These are phyloP conservation scores for Fusarium nelsonii DNA, from an alignment of 2,329 filamentous ascomycete genomes.

Conservation along the genomic window DNA sequence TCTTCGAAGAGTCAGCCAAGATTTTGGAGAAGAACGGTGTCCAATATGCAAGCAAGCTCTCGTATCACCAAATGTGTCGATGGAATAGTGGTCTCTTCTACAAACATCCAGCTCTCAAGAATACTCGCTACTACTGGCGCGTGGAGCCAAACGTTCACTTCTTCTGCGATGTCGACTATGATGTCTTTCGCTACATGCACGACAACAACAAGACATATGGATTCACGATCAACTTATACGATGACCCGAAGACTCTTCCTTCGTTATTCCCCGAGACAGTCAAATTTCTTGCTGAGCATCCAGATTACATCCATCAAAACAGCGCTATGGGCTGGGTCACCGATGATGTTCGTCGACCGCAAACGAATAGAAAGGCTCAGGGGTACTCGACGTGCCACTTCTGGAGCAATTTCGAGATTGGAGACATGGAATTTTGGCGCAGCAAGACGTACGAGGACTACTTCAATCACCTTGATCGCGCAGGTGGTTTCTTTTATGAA, in stretches of 20 bases:
- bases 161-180: conserved; percentile 98
- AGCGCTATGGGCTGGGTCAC: conserved; percentile 91
- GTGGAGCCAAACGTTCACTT: conserved; percentile 99
- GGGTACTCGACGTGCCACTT: conserved; percentile 99
- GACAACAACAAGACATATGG: conserved; percentile 99
- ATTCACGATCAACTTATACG: conserved; percentile 98
- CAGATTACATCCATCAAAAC: conserved; percentile 82
- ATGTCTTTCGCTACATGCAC: conserved; percentile 97
- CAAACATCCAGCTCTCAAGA: conserved; percentile 87
- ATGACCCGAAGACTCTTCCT: conserved; percentile 86
- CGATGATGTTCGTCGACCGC: conserved; percentile 80
- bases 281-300: conserved; percentile 88
- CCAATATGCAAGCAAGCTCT: conserved; percentile 88
- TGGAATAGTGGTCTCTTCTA: conserved; percentile 99
- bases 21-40: conserved; percentile 86
- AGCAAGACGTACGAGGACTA: conserved; percentile 93
- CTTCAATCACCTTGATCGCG: conserved; percentile 95
- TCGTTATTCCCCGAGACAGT: conserved; percentile 95
- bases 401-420: conserved; percentile 99
- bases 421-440: conserved; percentile 91
- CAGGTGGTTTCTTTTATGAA: conserved; percentile 98
- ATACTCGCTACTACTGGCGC: conserved; percentile 95
- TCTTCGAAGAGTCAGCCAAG: conserved; percentile 86
- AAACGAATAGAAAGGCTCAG: conserved; percentile 83
- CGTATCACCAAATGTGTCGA: conserved; percentile 98